Conservation (phyloP, 345 rosid species). For the Acer yangbiense region DNA sequence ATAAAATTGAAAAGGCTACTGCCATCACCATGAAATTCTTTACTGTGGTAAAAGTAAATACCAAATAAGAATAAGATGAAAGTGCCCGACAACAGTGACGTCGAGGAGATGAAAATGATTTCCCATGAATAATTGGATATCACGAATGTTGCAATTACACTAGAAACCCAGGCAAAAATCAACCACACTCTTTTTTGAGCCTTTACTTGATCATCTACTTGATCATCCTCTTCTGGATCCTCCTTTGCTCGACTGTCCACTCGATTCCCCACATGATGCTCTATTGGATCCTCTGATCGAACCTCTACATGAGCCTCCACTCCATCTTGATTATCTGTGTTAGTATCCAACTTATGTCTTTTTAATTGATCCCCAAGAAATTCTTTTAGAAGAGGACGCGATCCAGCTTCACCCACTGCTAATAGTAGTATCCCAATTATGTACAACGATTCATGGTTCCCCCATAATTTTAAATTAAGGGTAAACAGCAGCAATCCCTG, state of each 20-base stretch:
- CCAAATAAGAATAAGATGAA: background rate
- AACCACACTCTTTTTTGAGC: background rate
- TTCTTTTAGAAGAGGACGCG: background rate
- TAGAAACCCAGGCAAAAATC: background rate
- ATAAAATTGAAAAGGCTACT: background rate
- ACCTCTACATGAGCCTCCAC: background rate
- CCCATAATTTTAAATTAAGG: background rate
- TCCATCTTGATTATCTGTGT: no score
- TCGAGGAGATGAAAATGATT: background rate
- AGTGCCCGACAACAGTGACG: background rate
- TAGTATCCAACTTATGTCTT: background rate
- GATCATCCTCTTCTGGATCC: background rate
- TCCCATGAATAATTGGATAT: background rate
- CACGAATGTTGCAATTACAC: background rate
- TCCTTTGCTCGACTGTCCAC: no score
- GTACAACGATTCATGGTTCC: background rate
- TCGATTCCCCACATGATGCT: no score
- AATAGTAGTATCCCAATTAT: background rate
- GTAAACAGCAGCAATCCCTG: background rate
- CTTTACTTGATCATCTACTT: background rate
- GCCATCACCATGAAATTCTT: background rate
- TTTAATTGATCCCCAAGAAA: background rate
- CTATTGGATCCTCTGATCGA: background rate
- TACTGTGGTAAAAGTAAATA: background rate
- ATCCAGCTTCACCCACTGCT: background rate